Evolutionary conservation across 495 filamentous ascomycete species (phyloP).

Genomic region (Neurospora sp.): DNA sequence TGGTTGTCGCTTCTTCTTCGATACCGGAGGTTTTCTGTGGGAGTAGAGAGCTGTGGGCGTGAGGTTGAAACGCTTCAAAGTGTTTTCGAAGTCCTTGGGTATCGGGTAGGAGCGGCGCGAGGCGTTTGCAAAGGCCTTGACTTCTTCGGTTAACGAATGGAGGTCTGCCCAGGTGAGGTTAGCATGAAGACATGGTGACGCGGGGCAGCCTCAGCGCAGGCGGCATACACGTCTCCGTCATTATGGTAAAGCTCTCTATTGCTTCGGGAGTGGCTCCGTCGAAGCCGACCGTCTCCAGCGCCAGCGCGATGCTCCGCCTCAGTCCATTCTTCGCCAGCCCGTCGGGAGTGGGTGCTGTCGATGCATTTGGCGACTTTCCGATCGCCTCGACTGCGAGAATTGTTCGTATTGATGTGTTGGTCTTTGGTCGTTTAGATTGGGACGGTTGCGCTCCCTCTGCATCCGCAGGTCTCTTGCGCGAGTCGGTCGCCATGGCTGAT

Average conservation of each 20-base stretch:
- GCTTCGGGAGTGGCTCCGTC: slow-evolving; percentile 28
- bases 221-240: slow-evolving; percentile 29
- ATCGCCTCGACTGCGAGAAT: not conserved
- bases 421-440: slow-evolving; percentile 22
- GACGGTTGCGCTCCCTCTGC: slow-evolving; percentile 8
- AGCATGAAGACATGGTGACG: slow-evolving; percentile 2
- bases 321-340: slow-evolving; percentile 27
- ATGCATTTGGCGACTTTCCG: slow-evolving; percentile 1
- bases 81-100: slow-evolving; percentile 31
- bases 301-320: slow-evolving; percentile 28
- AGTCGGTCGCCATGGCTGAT: slow-evolving; percentile 10
- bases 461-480: slow-evolving; percentile 19
- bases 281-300: slow-evolving; percentile 33
- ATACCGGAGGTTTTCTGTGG: slow-evolving; percentile 30
- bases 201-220: not conserved
- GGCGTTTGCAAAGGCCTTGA: slow-evolving; percentile 23
- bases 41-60: slow-evolving; percentile 24
- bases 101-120: slow-evolving; percentile 27
- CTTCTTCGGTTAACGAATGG: slow-evolving; percentile 15
- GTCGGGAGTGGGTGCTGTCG: slow-evolving; percentile 10
- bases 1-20: slow-evolving; percentile 20
- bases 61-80: slow-evolving; percentile 26
- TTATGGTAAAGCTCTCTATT: slow-evolving; percentile 30
- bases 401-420: slow-evolving; percentile 2
- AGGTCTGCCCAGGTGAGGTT: slow-evolving; percentile 20